A percentile compares a stretch with the other conserved stretches of the same genome.
Conservation (phyloP, 768 basidiomycete genomes). For the Tulasnella calospora region DNA sequence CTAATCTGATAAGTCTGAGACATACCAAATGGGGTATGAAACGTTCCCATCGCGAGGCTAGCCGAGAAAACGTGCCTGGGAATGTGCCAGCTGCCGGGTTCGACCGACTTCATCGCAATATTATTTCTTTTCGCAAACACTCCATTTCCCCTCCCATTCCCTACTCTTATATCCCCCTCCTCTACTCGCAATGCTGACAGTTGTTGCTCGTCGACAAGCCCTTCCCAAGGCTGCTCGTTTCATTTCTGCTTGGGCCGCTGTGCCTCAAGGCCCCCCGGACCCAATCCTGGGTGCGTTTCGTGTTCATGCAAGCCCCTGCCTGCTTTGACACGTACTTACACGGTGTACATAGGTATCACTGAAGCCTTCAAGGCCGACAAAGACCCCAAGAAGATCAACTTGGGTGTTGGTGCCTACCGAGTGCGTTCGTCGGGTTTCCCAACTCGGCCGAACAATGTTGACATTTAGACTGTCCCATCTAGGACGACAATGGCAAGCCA, state of each 20-base stretch:
- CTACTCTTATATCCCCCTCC: constrained; percentile 2
- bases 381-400: constrained; percentile 88
- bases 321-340: neutral
- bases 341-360: constrained; percentile 58
- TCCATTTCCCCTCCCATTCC: constrained; percentile 4
- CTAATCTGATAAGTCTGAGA: neutral
- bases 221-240: constrained; percentile 30
- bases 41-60: neutral
- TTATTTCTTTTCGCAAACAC: neutral
- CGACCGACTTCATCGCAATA: neutral
- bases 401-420: constrained; percentile 95
- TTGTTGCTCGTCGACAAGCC: constrained; percentile 12
- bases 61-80: neutral
- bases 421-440: neutral
- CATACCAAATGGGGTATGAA: neutral
- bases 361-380: constrained; percentile 97
- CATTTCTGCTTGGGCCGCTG: constrained; percentile 73
- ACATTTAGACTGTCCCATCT: neutral
- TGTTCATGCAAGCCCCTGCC: neutral
- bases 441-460: constrained; percentile 5
- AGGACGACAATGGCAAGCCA: constrained; percentile 86
- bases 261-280: constrained; percentile 85
- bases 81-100: neutral
- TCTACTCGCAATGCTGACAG: constrained; percentile 6
- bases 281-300: constrained; percentile 72